Conservation (phyloP, 2,329 filamentous ascomycete genomes). For the Fusarium gaditjirri region DNA sequence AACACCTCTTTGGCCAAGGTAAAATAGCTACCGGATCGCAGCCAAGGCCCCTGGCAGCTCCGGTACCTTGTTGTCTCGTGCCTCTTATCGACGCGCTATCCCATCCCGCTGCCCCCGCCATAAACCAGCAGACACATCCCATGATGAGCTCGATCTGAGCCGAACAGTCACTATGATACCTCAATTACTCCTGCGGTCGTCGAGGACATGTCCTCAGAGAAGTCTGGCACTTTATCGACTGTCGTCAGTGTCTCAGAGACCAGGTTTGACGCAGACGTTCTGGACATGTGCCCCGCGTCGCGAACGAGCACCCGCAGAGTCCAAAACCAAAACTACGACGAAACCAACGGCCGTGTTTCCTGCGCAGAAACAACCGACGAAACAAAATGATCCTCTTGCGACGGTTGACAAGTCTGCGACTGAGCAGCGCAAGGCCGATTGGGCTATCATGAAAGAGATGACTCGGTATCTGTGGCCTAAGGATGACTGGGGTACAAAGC, state of each 20-base stretch:
- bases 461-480: conserved; percentile 95
- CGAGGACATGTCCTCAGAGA: conserved; percentile 48
- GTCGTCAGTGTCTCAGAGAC: conserved; percentile 44
- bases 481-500: conserved; percentile 75
- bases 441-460: conserved; percentile 99
- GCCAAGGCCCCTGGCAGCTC: conserved; percentile 27
- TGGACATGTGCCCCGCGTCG: conserved; percentile 48
- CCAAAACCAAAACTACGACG: conserved; percentile 35
- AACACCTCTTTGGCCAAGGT: conserved; percentile 17
- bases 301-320: conserved; percentile 38
- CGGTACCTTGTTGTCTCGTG: conserved; percentile 34
- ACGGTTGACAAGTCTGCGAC: conserved; percentile 66
- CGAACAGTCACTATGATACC: conserved; percentile 50
- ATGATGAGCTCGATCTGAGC: conserved; percentile 44
- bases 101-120: conserved; percentile 36
- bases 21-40: conserved; percentile 13
- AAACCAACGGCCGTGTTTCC: conserved; percentile 35
- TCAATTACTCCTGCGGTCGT: conserved; percentile 49
- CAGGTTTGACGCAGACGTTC: conserved; percentile 44
- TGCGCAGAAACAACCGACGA: conserved; percentile 33
- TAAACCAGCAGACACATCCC: conserved; percentile 35
- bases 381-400: conserved; percentile 48
- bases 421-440: conserved; percentile 95
- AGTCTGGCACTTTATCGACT: conserved; percentile 44
- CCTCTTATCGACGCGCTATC: conserved; percentile 20